Evolutionary conservation across 139 green algal species (phyloP).

Genomic region (Chlorella sp.): DNA sequence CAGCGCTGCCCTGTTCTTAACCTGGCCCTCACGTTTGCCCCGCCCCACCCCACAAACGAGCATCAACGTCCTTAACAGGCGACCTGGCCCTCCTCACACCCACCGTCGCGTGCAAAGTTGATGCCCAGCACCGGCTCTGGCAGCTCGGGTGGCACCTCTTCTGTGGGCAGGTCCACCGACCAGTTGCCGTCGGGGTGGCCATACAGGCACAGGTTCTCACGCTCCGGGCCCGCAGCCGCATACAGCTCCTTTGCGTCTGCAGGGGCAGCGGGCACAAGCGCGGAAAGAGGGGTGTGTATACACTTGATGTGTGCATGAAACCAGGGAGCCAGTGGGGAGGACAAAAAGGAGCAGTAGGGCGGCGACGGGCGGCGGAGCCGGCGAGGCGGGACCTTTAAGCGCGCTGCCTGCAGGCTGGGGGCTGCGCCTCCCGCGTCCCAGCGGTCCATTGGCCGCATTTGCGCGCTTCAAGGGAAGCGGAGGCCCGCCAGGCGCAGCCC

Average conservation of each 20-base stretch:
- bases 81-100: neutral
- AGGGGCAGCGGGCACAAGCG: neutral
- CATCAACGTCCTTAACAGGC: neutral
- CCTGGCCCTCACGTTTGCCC: neutral
- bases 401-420: too few species aligned
- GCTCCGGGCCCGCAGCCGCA: slow-evolving; percentile 81
- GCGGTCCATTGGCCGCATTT: too few species aligned
- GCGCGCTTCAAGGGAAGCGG: too few species aligned
- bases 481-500: neutral
- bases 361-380: neutral
- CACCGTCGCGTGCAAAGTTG: slow-evolving; percentile 94
- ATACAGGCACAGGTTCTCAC: slow-evolving; percentile 99
- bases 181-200: slow-evolving; percentile 42
- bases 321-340: neutral
- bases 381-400: neutral
- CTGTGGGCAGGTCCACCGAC: slow-evolving; percentile 89
- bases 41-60: neutral
- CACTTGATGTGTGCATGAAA: neutral
- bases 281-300: neutral
- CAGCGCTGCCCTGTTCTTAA: slow-evolving; percentile 72
- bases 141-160: slow-evolving; percentile 98
- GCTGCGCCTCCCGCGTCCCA: too few species aligned
- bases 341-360: neutral
- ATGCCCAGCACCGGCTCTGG: slow-evolving; percentile 98
- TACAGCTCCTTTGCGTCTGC: slow-evolving; percentile 69